These are phyloP conservation scores for Epichloe typhina DNA, from an alignment of 2,329 filamentous ascomycete genomes.

Conservation along the genomic window DNA sequence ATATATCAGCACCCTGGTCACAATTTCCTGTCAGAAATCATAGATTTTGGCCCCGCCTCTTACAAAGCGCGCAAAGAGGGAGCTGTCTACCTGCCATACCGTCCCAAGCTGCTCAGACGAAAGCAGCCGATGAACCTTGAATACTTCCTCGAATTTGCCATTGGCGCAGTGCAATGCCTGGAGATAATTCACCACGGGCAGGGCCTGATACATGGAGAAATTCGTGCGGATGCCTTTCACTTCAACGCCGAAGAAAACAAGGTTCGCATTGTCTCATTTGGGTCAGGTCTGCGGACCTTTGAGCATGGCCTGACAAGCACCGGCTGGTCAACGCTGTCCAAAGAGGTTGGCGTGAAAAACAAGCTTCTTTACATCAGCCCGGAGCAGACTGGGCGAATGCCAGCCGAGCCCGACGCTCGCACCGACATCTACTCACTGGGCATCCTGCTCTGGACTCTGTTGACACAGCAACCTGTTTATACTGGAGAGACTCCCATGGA, in stretches of 20 bases:
- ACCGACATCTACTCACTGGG: conserved; percentile 92
- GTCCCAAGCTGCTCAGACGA: conserved; percentile 30
- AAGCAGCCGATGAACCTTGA: conserved; percentile 54
- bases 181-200: conserved; percentile 86
- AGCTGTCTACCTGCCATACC: conserved; percentile 34
- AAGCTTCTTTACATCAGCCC: conserved; percentile 88
- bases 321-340: conserved; percentile 74
- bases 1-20: conserved; percentile 69
- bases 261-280: conserved; percentile 74
- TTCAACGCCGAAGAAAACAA: conserved; percentile 57
- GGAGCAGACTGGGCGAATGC: conserved; percentile 87
- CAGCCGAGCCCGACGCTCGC: conserved; percentile 78
- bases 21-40: conserved; percentile 56
- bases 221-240: conserved; percentile 83
- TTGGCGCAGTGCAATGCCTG: conserved; percentile 73
- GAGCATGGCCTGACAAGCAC: conserved; percentile 78
- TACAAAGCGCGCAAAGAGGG: conserved; percentile 43
- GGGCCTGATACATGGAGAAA: conserved; percentile 78
- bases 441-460: conserved; percentile 74
- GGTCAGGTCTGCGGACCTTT: conserved; percentile 75
- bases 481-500: conserved; percentile 71
- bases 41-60: conserved; percentile 68
- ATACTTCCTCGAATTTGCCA: conserved; percentile 79
- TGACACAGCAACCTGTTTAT: conserved; percentile 70
- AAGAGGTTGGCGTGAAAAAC: conserved; percentile 73